Conservation (phyloP, 495 filamentous ascomycete genomes). For the Staphylotrichum tortipilum region DNA sequence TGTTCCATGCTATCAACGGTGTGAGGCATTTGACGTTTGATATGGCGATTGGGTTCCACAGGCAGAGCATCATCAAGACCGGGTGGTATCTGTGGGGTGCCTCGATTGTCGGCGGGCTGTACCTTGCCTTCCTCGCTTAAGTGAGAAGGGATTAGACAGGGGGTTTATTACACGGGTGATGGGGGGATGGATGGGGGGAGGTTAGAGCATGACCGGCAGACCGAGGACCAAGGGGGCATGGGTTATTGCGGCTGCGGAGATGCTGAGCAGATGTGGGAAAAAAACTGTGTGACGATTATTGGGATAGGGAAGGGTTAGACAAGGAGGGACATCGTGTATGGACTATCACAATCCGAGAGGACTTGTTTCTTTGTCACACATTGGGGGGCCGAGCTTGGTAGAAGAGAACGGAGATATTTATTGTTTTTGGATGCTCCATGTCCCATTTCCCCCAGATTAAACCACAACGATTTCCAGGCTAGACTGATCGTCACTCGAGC, state of each 20-base stretch:
- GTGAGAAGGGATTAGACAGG: background rate
- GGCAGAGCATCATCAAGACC: conserved; percentile 60
- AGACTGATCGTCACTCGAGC: no score
- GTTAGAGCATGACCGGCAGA: no score
- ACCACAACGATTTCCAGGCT: no score
- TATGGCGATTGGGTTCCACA: conserved; percentile 56
- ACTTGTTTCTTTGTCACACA: conserved; percentile 14
- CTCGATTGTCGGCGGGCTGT: conserved; percentile 52
- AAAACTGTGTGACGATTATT: conserved; percentile 13
- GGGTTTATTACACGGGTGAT: background rate
- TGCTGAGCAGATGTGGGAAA: no score
- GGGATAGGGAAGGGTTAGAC: conserved; percentile 3
- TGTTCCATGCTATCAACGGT: conserved; percentile 80
- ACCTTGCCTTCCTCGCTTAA: conserved; percentile 44
- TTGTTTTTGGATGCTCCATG: background rate
- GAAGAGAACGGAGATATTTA: background rate
- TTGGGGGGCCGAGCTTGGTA: background rate
- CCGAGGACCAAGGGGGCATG: no score
- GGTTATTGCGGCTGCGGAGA: background rate
- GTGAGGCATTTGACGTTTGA: conserved; percentile 89
- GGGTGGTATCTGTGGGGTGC: conserved; percentile 69
- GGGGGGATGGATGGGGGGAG: background rate
- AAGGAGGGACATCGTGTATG: conserved; percentile 10
- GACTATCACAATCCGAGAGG: conserved; percentile 10
- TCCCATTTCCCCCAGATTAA: no score